Evolutionary conservation across 768 basidiomycete genomes (phyloP).

Genomic region (Kwoniella europaea): DNA sequence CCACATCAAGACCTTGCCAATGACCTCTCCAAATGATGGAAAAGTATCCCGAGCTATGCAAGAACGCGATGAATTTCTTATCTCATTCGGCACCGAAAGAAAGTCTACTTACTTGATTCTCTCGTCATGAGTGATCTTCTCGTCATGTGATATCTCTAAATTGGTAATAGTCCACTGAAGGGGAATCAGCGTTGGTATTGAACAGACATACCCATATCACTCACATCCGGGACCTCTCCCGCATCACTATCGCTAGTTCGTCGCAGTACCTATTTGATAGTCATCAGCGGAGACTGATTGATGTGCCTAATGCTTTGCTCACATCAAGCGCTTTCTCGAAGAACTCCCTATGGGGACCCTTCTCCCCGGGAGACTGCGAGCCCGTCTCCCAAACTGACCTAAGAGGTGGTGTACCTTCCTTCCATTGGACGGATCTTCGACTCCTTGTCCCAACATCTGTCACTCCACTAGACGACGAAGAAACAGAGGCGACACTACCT

Average conservation of each 20-base stretch:
- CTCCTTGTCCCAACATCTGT: not conserved
- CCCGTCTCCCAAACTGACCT: constrained; percentile 12
- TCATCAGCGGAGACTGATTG: not conserved
- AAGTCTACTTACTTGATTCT: constrained; percentile 62
- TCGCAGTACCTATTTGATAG: constrained; percentile 27
- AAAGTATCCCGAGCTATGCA: constrained; percentile 68
- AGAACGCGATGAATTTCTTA: not conserved
- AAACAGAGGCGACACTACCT: not conserved
- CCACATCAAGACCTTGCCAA: constrained; percentile 67
- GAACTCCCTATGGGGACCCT: constrained; percentile 31
- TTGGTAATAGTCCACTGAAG: constrained; percentile 60
- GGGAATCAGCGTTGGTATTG: constrained; percentile 73
- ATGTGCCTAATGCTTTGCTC: not conserved
- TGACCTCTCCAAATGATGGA: constrained; percentile 77
- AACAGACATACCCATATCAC: constrained; percentile 65
- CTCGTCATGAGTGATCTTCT: constrained; percentile 68
- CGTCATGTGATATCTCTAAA: constrained; percentile 75
- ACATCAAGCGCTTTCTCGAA: constrained; percentile 45
- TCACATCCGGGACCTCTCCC: constrained; percentile 43
- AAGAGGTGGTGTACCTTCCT: not conserved
- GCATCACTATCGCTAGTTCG: constrained; percentile 33
- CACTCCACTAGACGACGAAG: not conserved
- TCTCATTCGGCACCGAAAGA: not conserved
- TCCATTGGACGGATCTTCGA: not conserved
- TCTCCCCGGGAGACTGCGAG: constrained; percentile 1